Conservation (phyloP, 257 asterid genomes). For the Nicotiana sylvestris region DNA sequence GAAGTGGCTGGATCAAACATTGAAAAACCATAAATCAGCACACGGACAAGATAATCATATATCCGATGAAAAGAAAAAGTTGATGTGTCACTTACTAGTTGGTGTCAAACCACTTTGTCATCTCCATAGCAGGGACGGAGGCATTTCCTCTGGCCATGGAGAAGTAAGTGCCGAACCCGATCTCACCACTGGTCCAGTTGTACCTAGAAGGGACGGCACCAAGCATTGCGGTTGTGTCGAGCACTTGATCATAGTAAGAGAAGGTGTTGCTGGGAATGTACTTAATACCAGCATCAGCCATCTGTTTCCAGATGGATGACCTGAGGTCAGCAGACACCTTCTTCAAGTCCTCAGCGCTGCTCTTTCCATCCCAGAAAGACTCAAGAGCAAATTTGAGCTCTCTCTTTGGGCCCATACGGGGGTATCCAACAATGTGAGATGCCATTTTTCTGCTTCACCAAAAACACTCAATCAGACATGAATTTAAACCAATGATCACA, state of each 20-base stretch:
- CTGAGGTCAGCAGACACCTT: constrained; percentile 48
- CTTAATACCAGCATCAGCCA: constrained; percentile 50
- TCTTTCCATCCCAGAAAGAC: constrained; percentile 58
- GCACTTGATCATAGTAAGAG: constrained; percentile 51
- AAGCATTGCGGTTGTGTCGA: constrained; percentile 51
- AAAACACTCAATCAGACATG: constrained; percentile 5
- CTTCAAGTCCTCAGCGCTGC: constrained; percentile 48
- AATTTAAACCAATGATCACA: background rate
- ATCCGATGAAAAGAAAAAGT: background rate
- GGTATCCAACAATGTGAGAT: constrained; percentile 60
- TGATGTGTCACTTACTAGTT: constrained; percentile 35
- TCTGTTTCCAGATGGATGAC: constrained; percentile 59
- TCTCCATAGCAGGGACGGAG: constrained; percentile 49
- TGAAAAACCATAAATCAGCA: background rate
- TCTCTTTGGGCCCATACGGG: constrained; percentile 61
- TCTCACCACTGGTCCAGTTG: constrained; percentile 52
- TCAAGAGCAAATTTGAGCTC: constrained; percentile 56
- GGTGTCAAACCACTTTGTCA: constrained; percentile 58
- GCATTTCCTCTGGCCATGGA: constrained; percentile 64
- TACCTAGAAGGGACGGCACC: constrained; percentile 57
- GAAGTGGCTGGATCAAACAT: constrained; percentile 33
- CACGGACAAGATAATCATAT: background rate
- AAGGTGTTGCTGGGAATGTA: constrained; percentile 57
- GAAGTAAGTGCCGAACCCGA: constrained; percentile 41
- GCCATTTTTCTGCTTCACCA: constrained; percentile 40